Percentiles rank a stretch among this genome's conserved stretches.
Conservation (phyloP, 139 green algal genomes). For the Closterium sp. region DNA sequence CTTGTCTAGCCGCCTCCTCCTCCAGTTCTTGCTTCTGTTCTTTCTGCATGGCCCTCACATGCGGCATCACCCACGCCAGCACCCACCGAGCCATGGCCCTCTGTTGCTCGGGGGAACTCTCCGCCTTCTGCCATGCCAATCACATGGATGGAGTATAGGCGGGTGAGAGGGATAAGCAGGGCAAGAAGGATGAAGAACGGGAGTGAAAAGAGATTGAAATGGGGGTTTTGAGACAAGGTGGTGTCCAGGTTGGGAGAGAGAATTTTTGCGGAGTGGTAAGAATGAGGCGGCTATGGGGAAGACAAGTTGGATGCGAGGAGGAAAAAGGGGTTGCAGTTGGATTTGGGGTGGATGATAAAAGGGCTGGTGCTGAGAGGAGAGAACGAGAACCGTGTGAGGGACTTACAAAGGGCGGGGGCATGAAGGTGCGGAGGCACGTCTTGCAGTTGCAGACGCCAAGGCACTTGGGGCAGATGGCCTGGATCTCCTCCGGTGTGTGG, state of each 20-base stretch:
- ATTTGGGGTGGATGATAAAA: background rate
- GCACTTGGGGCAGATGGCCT: slow-evolving; percentile 35
- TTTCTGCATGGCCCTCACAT: background rate
- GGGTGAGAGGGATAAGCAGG: background rate
- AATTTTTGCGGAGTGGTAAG: background rate
- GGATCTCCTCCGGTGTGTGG: slow-evolving; percentile 16
- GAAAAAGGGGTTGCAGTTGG: background rate
- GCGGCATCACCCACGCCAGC: background rate
- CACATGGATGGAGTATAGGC: background rate
- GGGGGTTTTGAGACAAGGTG: background rate
- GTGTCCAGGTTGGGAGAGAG: background rate
- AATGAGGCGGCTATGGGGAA: background rate
- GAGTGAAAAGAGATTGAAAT: background rate
- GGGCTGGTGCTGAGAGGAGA: background rate
- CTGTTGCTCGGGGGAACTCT: background rate
- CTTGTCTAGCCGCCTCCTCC: background rate
- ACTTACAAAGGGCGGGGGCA: slow-evolving; percentile 9
- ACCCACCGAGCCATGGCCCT: background rate
- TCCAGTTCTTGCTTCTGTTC: background rate
- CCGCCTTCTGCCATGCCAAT: background rate
- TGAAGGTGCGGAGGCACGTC: slow-evolving; percentile 28
- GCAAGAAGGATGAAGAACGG: background rate
- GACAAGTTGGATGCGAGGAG: background rate
- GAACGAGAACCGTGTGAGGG: background rate
- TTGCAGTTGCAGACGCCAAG: slow-evolving; percentile 45